Conservation (phyloP, 805 yeast genomes). For the Candida broadrunensis region DNA sequence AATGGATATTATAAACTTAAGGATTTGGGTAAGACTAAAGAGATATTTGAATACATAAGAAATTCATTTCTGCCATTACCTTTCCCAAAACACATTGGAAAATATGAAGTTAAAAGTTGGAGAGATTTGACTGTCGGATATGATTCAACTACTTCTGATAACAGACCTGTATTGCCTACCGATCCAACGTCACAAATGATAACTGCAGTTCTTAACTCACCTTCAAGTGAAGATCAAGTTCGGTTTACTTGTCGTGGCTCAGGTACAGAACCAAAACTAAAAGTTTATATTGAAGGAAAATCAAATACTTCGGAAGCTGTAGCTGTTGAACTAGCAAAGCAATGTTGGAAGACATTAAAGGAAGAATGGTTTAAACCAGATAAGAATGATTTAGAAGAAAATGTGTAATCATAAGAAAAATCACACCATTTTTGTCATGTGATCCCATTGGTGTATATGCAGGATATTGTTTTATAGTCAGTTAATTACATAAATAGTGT, state of each 20-base stretch:
- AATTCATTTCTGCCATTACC: slow-evolving; percentile 16
- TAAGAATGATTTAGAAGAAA: slow-evolving; percentile 32
- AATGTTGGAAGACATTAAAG: slow-evolving; percentile 63
- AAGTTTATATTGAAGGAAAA: slow-evolving; percentile 83
- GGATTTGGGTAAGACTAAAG: slow-evolving; percentile 47
- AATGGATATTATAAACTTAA: slow-evolving; percentile 81
- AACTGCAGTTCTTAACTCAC: slow-evolving; percentile 49
- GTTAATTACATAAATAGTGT: too few relatives aligned
- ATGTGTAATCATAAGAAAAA: too few relatives aligned
- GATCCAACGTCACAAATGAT: slow-evolving; percentile 84
- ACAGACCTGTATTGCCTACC: slow-evolving; percentile 63
- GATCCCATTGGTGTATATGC: too few relatives aligned
- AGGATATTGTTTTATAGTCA: too few relatives aligned
- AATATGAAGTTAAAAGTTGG: slow-evolving; percentile 59
- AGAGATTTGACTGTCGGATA: slow-evolving; percentile 82
- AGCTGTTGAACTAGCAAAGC: slow-evolving; percentile 52
- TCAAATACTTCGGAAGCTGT: slow-evolving; percentile 39
- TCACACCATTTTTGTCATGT: too few relatives aligned
- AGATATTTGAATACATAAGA: slow-evolving; percentile 56
- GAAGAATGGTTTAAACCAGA: slow-evolving; percentile 71
- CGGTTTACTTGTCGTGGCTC: slow-evolving; percentile 89
- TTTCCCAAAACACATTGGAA: slow-evolving; percentile 54
- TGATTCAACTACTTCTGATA: slow-evolving; percentile 63
- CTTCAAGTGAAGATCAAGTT: slow-evolving; percentile 24
- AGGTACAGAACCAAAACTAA: slow-evolving; percentile 94